These are phyloP conservation scores for Naganishia sp. DNA, from an alignment of 1,284 basidiomycete genomes.

Conservation along the genomic window DNA sequence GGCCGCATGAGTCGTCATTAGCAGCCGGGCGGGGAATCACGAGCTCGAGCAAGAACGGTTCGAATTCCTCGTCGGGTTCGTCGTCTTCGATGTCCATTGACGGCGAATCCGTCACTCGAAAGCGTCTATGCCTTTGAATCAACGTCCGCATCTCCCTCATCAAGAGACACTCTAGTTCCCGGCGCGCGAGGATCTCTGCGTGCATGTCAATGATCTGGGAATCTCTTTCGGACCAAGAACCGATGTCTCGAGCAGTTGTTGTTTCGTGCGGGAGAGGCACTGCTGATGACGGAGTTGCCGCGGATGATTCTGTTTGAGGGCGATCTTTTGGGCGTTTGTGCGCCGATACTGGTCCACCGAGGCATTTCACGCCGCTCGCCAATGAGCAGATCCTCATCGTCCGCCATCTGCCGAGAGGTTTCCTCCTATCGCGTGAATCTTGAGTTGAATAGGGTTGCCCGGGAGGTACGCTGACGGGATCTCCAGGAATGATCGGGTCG, in stretches of 20 bases:
- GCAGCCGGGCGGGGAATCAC: neutral
- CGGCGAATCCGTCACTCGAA: neutral
- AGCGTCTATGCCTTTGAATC: neutral
- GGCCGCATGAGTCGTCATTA: no score
- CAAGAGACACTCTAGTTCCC: conserved; percentile 31
- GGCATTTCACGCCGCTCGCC: conserved; percentile 30
- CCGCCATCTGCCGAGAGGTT: neutral
- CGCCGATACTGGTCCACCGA: neutral
- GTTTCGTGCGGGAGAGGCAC: neutral
- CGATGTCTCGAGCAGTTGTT: neutral
- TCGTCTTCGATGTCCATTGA: neutral
- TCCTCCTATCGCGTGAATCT: neutral
- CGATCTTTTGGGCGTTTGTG: neutral
- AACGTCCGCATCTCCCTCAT: conserved; percentile 19
- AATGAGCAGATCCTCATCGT: conserved; percentile 19
- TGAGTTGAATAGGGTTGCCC: neutral
- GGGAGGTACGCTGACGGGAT: neutral
- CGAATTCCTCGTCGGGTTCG: neutral
- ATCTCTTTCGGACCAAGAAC: conserved; percentile 16
- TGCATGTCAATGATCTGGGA: conserved; percentile 31
- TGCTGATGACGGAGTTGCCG: neutral
- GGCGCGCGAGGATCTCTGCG: conserved; percentile 31
- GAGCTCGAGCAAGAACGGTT: conserved; percentile 13
- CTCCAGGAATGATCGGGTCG: no score
- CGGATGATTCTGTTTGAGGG: neutral